Evolutionary conservation across 768 basidiomycete species (phyloP).

Genomic region (Chalciporus piperatus): DNA sequence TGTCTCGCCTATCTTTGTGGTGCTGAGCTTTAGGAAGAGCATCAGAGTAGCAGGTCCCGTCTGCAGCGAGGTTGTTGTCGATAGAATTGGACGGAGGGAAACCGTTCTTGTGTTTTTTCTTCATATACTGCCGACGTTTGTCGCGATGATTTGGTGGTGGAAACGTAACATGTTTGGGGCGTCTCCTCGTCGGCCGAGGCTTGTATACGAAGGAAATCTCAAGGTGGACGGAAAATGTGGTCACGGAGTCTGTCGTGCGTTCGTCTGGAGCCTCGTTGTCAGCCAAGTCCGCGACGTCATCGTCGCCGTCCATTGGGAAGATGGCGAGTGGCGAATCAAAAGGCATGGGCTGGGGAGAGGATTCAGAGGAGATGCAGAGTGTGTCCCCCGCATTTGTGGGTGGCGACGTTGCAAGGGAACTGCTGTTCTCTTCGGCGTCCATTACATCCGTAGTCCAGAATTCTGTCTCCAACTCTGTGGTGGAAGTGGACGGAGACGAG

Average conservation of each 20-base stretch:
- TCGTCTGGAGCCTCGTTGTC: slow-evolving; percentile 23
- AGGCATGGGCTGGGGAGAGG: slow-evolving; percentile 14
- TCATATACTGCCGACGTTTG: slow-evolving; percentile 9
- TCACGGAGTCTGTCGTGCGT: neutral
- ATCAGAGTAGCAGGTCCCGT: neutral
- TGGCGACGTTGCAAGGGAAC: slow-evolving; percentile 7
- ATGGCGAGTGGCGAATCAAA: slow-evolving; percentile 29
- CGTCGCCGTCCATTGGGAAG: slow-evolving; percentile 50
- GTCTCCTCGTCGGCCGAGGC: slow-evolving; percentile 60
- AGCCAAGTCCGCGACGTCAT: slow-evolving; percentile 33
- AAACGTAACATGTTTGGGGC: slow-evolving; percentile 32
- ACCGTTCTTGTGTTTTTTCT: slow-evolving; percentile 30
- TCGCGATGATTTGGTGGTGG: slow-evolving; percentile 6
- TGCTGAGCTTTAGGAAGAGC: slow-evolving; percentile 31
- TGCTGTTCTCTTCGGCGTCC: slow-evolving; percentile 35
- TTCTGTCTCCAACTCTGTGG: slow-evolving; percentile 41
- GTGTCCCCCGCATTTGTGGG: slow-evolving; percentile 4
- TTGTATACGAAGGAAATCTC: slow-evolving; percentile 74
- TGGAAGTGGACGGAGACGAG: slow-evolving; percentile 32
- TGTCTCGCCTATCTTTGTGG: slow-evolving; percentile 49
- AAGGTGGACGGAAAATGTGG: slow-evolving; percentile 48
- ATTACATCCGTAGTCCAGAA: slow-evolving; percentile 35
- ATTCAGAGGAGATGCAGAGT: neutral
- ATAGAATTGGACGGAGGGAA: slow-evolving; percentile 6
- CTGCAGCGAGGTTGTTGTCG: neutral